phyloP scores from a whole-genome alignment of 768 basidiomycete species.

The Mycena epipterygia region DNA sequence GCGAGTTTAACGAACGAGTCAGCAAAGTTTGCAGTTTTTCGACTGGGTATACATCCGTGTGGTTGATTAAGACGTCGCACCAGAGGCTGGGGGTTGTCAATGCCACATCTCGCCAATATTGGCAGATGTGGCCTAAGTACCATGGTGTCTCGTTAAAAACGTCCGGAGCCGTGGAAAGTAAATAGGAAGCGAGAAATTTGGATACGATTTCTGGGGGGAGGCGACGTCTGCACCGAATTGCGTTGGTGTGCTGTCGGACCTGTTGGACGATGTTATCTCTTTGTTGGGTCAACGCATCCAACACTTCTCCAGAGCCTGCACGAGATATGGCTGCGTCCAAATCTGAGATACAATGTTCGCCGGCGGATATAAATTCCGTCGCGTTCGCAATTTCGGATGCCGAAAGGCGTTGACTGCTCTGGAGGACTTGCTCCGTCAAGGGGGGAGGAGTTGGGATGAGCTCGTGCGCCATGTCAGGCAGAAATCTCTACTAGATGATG shows the following conservation, averaged over 20 bases:
- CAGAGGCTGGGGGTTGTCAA: not conserved
- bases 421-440: constrained; percentile 7
- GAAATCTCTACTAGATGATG: no score
- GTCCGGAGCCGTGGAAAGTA: not conserved
- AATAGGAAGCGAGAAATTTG: not conserved
- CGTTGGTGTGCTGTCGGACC: not conserved
- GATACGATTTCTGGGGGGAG: constrained; percentile 23
- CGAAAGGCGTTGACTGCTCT: constrained; percentile 17
- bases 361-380: not conserved
- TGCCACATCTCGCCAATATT: constrained; percentile 12
- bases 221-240: not conserved
- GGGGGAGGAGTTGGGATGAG: no score
- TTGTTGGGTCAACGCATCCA: not conserved
- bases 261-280: not conserved
- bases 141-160: constrained; percentile 14
- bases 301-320: not conserved
- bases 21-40: constrained; percentile 10
- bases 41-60: not conserved
- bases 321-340: not conserved
- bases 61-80: not conserved
- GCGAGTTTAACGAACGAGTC: not conserved
- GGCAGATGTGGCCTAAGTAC: constrained; percentile 25
- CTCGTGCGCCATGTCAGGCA: no score
- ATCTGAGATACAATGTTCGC: not conserved
- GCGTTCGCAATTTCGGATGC: constrained; percentile 4